Base-by-base conservation (phyloP, 2,329 filamentous ascomycete genomes). In the Sporothrix pallida region DNA sequence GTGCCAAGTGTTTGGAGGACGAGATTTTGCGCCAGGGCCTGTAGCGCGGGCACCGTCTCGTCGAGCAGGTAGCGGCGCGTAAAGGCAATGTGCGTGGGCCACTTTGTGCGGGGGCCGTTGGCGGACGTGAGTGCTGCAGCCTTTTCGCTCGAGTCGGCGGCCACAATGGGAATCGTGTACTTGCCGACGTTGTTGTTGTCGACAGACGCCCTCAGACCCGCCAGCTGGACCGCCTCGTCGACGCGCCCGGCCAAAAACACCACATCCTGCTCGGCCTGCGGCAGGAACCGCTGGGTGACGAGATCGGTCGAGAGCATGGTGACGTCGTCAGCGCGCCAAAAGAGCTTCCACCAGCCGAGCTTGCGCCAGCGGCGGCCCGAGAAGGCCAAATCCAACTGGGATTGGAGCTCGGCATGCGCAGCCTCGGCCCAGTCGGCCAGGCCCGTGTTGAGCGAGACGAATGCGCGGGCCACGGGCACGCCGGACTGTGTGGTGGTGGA, bases 261-360 rank as follows among this genome's bases (percentile, higher is more conserved):
- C n/a, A 94, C 87, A 72, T 90, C 91, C 77, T 91, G 91, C 81
- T 98, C 95, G 0, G 95, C 91, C 3, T 88, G 88, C 0, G 90
- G 88, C 3, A 99, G 87, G 84, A 97, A 98, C 7, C 88, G 87
- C 76, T 91, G 90, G 74, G 89, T 88, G 2, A 98, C 84, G 75
- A 98, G 91, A 77, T 96, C 92, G 0, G 90, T 89, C 2, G 92
- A 91, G 72, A 97, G 90, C 87, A 95, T 92, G 2, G 90, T 89
- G 12, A 98, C 93, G 78, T 98, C 95, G 79, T 98, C 95, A 31
- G 96, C 94, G 23, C 94, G 90, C 94, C 94, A 97, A 80, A 97
- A 94, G 0, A 98, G 87, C 81, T 97, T 97, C 92, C 94, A 98
- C 95, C 95, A 98, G 17, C 90, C 88, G 3, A 97, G 85, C 76